phyloP scores from a whole-genome alignment of 176 grass and related monocot genomes.

The Pharus latifolius region DNA sequence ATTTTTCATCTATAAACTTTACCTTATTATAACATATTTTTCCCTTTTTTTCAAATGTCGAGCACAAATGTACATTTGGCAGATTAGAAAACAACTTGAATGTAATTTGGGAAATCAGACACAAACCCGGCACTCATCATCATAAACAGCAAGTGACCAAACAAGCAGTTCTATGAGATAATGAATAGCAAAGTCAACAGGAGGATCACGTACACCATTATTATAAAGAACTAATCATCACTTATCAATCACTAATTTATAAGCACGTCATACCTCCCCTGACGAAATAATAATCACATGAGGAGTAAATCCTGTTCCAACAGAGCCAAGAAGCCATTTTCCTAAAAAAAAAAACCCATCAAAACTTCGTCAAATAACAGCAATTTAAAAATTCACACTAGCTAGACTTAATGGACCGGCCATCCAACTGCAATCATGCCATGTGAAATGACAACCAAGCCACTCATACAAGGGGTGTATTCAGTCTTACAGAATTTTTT shows the following conservation, averaged over 20 bases:
- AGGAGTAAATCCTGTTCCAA: constrained; percentile 96
- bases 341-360: constrained; percentile 29
- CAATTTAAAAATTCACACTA: neutral
- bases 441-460: neutral
- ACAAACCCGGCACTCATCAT: neutral
- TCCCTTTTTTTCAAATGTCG: neutral
- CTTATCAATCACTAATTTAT: neutral
- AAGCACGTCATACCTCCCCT: constrained; percentile 58
- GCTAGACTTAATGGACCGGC: too few relatives aligned
- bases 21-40: neutral
- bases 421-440: neutral
- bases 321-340: constrained; percentile 87
- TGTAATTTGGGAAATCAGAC: neutral
- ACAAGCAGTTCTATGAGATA: neutral
- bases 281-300: constrained; percentile 77
- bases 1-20: neutral
- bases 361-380: neutral
- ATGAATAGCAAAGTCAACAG: neutral
- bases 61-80: neutral
- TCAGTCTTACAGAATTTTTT: neutral
- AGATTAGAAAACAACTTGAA: neutral
- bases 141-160: too few relatives aligned
- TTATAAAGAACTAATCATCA: neutral
- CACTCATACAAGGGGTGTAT: neutral
- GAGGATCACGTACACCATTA: neutral